Base-by-base conservation (phyloP, 2,329 filamentous ascomycete genomes). In the Colletotrichum sp. region DNA sequence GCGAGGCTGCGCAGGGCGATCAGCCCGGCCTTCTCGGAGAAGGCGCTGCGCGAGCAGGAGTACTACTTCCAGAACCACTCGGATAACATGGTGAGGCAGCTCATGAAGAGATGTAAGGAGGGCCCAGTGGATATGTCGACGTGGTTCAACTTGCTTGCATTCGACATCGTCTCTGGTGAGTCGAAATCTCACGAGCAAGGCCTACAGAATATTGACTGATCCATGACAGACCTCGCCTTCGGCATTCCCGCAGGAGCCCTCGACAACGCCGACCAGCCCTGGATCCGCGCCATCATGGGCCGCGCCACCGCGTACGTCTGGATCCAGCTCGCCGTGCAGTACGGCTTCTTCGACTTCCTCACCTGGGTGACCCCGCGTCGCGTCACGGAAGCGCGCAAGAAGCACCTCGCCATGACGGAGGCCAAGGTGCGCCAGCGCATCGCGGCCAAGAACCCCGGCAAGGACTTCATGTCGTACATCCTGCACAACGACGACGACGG, bases 31-130 rank as follows among this genome's bases (percentile, higher is more conserved):
- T 85, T 85, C 76, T 76, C 78, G 16, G 77, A 81, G 24, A 69
- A 77, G 68, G 66, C 80, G 71, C 76, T 85, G 80, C 77, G 77
- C 24, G 80, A 80, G 8, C 82, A 84, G 62, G 80, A 83, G 66
- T 75, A 78, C 2, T 71, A 81, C 21, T 80, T 84, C 38, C 43
- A 56, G 18, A 61, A 64, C 5, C 80, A 83, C 61, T 76, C 82
- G 10, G 76, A 82, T 28, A 70, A 79, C 12, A 68, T 83, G 16
- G 74, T 81, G 55, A 24, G 74, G 7, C 64, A 70, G 8, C 48
- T 82, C 28, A 38, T 66, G 65, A 71, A 78, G 43, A 34, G 21
- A 3, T 64, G 56, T 2, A 64, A 13, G 15, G 12, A 55, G n/a
- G 66, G 68, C 0, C 18, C 65, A 1, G 55, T 81, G 60, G 77